Base-by-base conservation (phyloP, 345 rosid genomes). In the Rhizophora mangle region DNA sequence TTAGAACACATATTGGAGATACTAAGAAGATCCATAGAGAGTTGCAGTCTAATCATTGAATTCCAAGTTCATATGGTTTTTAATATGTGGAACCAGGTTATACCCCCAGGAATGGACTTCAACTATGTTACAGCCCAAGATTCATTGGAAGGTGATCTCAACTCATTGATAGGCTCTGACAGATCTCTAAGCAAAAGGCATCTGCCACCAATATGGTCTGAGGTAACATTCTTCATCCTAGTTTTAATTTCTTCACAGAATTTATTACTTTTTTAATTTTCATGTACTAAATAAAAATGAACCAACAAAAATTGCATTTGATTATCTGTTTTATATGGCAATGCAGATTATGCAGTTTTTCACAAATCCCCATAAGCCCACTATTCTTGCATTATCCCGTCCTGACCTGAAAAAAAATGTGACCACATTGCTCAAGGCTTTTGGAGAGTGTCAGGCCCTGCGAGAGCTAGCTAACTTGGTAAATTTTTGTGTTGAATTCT, bases 361-460 rank as follows among this genome's bases (percentile, higher is more conserved):
- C 83, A 77, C 89, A 47, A 93, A 93, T 80, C 92, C 98, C 43
- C 96, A 89, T 71, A 93, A 93, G 75, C 98, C 98, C 53, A 89
- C 81, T 24, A 93, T 90, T 77, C 91, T 93, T 57, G 98, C 94
- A 32, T 60, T 93, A 79, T 89, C 97, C 74, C 92, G 96, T 70
- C 96, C 97, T 47, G 97, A 93, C 80, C 89, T 93, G 54, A 93
- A 93, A 84, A 93, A 89, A 69, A 90, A 93, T 60, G 89, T 93
- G 68, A 89, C 96, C 60, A 90, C 93, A 68, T 74, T 93, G 83
- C 85, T 93, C 70, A 90, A 84, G 87, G 98, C 98, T 72, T 90
- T 89, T 65, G 98, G 97, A 74, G 94, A 93, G 78, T 86, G 92
- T 67, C 88, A 85, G 75, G 85, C 79, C 47, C 92, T 93, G 64